Conservation (phyloP, 768 basidiomycete species). For the Auriscalpium orientale region DNA sequence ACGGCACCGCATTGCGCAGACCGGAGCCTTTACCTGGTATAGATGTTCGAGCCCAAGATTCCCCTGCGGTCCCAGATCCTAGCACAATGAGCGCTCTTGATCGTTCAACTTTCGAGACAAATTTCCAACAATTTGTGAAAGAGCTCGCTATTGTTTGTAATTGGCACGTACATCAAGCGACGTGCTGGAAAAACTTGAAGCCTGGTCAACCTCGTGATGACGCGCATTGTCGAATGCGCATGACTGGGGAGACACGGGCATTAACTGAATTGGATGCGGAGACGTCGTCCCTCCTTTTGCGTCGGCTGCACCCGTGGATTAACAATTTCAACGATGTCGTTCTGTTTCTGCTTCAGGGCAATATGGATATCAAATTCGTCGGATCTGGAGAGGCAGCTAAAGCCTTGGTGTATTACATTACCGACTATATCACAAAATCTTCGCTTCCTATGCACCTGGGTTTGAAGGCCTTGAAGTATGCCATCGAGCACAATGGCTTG, state of each 20-base stretch:
- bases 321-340: slow-evolving; percentile 33
- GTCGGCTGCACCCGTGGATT: slow-evolving; percentile 30
- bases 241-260: neutral
- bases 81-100: too few species aligned
- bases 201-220: slow-evolving; percentile 17
- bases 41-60: too few species aligned
- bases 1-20: too few species aligned
- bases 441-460: slow-evolving; percentile 17
- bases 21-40: too few species aligned
- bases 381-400: slow-evolving; percentile 26
- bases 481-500: neutral
- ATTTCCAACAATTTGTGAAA: slow-evolving; percentile 14
- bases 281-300: slow-evolving; percentile 25
- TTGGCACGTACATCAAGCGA: slow-evolving; percentile 25
- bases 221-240: slow-evolving; percentile 22
- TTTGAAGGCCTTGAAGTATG: slow-evolving; percentile 2
- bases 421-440: slow-evolving; percentile 32
- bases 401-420: slow-evolving; percentile 5
- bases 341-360: slow-evolving; percentile 30
- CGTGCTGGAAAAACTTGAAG: slow-evolving; percentile 34
- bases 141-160: slow-evolving; percentile 30
- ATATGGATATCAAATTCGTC: slow-evolving; percentile 21
- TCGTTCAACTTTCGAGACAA: slow-evolving; percentile 18
- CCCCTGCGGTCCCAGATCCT: too few species aligned
- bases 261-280: slow-evolving; percentile 22